Evolutionary conservation across 108 stramenopile species (phyloP), one percentile per base, ranked within the genome.

Genomic region (Nannochloropsis salina): DNA sequence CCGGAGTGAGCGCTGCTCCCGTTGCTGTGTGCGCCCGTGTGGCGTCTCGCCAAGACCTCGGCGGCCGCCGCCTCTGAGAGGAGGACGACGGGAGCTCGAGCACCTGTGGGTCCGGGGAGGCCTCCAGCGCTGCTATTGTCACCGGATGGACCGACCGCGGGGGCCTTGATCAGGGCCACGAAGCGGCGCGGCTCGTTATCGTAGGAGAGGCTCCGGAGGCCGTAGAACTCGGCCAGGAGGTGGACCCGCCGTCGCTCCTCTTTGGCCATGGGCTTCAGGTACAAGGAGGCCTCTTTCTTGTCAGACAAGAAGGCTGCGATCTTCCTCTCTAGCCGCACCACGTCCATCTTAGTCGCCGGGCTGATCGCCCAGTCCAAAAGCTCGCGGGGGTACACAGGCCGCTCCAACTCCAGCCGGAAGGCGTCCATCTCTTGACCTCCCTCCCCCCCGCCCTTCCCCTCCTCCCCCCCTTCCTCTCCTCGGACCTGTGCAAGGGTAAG

Each of bases 261-360:
- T 81, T 80, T 41, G 9, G 84, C 81, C 88, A 88, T 88, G 81
- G 84, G 88, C 84, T 88, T 88, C 42, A 88, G 84, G 11, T 85
- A 81, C 15, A 51, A 44, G 82, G 84, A 85, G 42, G 88, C 84
- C n/a, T 84, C 88, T 9, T 42, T 61, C 21, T 31, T 44, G 43
- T 88, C 88, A 1, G 84, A 43, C 31, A 88, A 42, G 4, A 88
- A 84, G 15, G 61, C 84, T 31, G 84, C 83, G 2, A 88, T 45
- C 21, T 81, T 80, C 42, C 82, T 41, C 84, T 88, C 88, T 9
- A 88, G 43, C 87, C 84, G 84, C 80, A 44, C 10, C n/a, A 88
- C 80, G 45, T 88, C 84, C 31, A 43, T 41, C 2, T 80, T 80
- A 10, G 80, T 88, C 61, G 6, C 61, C 4, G 15, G 15, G n/a